Conservation (phyloP, 345 rosid genomes). For the Lepidium aucheri region DNA sequence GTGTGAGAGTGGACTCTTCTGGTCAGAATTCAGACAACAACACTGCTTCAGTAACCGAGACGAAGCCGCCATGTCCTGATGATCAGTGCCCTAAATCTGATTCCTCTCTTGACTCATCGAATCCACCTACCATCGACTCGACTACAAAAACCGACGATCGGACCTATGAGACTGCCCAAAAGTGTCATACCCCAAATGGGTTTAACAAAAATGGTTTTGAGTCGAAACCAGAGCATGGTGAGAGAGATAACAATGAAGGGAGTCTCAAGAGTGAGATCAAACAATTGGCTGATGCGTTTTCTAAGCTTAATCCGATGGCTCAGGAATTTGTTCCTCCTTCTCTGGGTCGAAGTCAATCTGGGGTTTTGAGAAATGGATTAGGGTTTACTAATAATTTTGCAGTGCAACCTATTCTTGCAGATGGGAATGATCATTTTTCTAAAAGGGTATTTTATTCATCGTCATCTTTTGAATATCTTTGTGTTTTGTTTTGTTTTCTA, state of each 20-base stretch:
- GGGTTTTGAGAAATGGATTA: slow-evolving; percentile 45
- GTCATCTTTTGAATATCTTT: no score
- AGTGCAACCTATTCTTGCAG: slow-evolving; percentile 36
- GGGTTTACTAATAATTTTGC: slow-evolving; percentile 52
- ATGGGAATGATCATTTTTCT: slow-evolving; percentile 41
- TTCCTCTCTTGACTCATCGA: slow-evolving; percentile 23
- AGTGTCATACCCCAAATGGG: slow-evolving; percentile 25
- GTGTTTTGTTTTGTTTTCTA: neutral
- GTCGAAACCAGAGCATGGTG: slow-evolving; percentile 6
- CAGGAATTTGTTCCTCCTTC: slow-evolving; percentile 93
- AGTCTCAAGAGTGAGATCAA: slow-evolving; percentile 52
- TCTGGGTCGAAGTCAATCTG: slow-evolving; percentile 31
- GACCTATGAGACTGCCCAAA: slow-evolving; percentile 15
- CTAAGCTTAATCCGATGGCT: slow-evolving; percentile 94
- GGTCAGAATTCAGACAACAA: slow-evolving; percentile 56
- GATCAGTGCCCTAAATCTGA: slow-evolving; percentile 46
- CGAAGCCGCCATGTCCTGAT: slow-evolving; percentile 31
- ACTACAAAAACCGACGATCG: slow-evolving; percentile 24
- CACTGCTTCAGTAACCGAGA: slow-evolving; percentile 42
- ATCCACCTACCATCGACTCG: slow-evolving; percentile 16
- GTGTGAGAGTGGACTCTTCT: slow-evolving; percentile 56
- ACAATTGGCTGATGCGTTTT: slow-evolving; percentile 69
- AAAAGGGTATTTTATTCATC: slow-evolving; percentile 55
- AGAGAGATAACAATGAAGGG: slow-evolving; percentile 5
- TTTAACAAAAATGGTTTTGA: slow-evolving; percentile 10